phyloP scores from a whole-genome alignment of 2,329 filamentous ascomycete genomes.

The Cordyceps cicadae region DNA sequence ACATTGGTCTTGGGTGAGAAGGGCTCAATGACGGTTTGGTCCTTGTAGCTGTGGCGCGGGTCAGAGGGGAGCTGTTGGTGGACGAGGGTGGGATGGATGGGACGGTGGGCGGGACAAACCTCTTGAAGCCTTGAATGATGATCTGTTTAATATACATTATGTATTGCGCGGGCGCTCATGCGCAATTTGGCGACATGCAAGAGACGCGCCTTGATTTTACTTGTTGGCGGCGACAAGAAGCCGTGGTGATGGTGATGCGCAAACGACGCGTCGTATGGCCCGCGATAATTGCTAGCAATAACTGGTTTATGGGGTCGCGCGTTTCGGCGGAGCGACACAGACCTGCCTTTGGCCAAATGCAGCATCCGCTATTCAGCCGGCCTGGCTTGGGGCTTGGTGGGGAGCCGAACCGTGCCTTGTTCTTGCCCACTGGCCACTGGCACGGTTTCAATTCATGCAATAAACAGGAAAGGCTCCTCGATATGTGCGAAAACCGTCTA shows the following conservation, averaged over 20 bases:
- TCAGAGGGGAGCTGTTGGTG: constrained; percentile 17
- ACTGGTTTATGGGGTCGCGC: constrained; percentile 6
- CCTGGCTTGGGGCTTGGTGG: neutral
- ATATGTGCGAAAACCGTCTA: neutral
- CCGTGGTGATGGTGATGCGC: constrained; percentile 9
- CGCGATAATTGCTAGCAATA: constrained; percentile 7
- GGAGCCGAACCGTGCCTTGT: neutral
- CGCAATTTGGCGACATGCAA: constrained; percentile 24
- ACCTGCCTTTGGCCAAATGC: neutral
- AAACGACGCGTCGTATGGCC: constrained; percentile 11
- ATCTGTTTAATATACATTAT: constrained; percentile 99
- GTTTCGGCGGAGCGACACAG: neutral
- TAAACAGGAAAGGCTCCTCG: neutral
- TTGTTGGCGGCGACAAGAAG: constrained; percentile 6
- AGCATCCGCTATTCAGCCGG: constrained; percentile 7
- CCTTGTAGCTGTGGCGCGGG: constrained; percentile 71
- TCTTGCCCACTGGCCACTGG: neutral
- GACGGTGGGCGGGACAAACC: constrained; percentile 43
- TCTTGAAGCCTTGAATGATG: constrained; percentile 99
- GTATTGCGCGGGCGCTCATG: constrained; percentile 30
- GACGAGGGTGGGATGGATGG: neutral
- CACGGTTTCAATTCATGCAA: neutral
- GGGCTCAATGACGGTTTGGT: constrained; percentile 96
- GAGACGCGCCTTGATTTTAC: constrained; percentile 3
- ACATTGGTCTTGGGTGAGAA: constrained; percentile 98